These are phyloP conservation scores for Limonium bicolor DNA, from an alignment of 148 eudicot genomes.

Conservation along the genomic window DNA sequence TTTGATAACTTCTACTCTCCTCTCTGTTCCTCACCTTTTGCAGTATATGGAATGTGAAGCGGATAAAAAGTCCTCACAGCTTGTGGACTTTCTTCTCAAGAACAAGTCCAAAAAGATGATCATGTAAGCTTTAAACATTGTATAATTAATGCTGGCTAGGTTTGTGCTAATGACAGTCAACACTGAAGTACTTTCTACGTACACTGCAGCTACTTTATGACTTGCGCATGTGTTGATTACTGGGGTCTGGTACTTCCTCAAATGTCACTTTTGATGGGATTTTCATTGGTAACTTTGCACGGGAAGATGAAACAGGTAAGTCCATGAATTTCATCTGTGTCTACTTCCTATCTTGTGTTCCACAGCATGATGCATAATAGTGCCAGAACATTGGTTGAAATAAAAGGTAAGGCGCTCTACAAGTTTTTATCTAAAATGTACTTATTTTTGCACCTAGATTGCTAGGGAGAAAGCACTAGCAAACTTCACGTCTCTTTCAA, in stretches of 20 bases:
- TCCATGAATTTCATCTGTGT: not conserved
- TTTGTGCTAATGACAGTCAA: no score
- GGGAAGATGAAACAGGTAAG: conserved; percentile 94
- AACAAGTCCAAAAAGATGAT: conserved; percentile 64
- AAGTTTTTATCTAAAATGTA: no score
- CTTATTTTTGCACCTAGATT: conserved; percentile 26
- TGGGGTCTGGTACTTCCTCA: conserved; percentile 85
- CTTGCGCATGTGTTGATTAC: conserved; percentile 97
- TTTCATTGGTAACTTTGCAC: conserved; percentile 57
- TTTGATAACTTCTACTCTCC: no score
- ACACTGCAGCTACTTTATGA: conserved; percentile 73
- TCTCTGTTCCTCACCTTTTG: no score
- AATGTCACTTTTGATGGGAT: conserved; percentile 44
- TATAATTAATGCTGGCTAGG: no score
- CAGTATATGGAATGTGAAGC: conserved; percentile 87
- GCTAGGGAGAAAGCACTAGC: conserved; percentile 82
- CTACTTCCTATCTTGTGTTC: no score
- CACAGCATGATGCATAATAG: no score
- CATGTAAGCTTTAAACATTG: conserved; percentile 45
- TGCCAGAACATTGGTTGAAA: no score
- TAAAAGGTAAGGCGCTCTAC: no score
- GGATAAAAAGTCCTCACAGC: conserved; percentile 70
- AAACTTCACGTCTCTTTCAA: conserved; percentile 58
- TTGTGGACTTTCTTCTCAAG: conserved; percentile 60
- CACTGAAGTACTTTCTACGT: not conserved